phyloP scores from a whole-genome alignment of 495 filamentous ascomycete species.

The Xylaria telfairii region DNA sequence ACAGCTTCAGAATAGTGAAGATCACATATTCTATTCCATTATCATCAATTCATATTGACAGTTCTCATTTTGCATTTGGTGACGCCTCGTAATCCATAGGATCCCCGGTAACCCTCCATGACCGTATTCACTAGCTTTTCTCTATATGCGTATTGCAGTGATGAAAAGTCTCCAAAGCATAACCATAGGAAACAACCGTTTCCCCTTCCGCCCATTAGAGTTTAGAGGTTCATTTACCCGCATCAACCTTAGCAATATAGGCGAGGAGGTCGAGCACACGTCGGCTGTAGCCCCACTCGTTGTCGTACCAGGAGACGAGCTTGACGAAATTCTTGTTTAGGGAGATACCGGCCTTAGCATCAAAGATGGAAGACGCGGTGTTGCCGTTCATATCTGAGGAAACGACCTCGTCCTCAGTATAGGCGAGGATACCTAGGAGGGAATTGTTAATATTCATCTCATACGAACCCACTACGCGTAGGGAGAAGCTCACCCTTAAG shows the following conservation, averaged over 20 bases:
- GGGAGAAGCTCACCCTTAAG: conserved; percentile 73
- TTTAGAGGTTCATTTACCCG: conserved; percentile 50
- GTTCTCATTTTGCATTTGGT: conserved; percentile 14
- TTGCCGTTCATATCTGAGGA: conserved; percentile 93
- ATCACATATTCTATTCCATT: conserved; percentile 17
- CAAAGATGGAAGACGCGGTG: conserved; percentile 93
- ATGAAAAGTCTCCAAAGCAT: not conserved
- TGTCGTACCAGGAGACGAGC: conserved; percentile 97
- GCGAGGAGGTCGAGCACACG: conserved; percentile 95
- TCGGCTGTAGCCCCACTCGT: conserved; percentile 89
- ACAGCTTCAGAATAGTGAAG: not conserved
- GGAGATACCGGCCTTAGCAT: conserved; percentile 98
- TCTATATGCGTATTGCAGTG: conserved; percentile 7
- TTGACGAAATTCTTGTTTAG: conserved; percentile 99
- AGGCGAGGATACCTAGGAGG: conserved; percentile 76
- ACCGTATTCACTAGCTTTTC: conserved; percentile 13
- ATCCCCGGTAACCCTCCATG: not conserved
- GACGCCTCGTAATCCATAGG: conserved; percentile 20
- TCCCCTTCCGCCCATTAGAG: conserved; percentile 60
- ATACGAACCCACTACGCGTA: not conserved
- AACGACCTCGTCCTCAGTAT: conserved; percentile 97
- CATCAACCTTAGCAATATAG: conserved; percentile 91
- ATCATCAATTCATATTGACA: conserved; percentile 25
- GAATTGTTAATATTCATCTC: conserved; percentile 28
- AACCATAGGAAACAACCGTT: conserved; percentile 37